Evolutionary conservation across 1,284 basidiomycete genomes (phyloP).

Genomic region (Cystobasidium slooffiae): DNA sequence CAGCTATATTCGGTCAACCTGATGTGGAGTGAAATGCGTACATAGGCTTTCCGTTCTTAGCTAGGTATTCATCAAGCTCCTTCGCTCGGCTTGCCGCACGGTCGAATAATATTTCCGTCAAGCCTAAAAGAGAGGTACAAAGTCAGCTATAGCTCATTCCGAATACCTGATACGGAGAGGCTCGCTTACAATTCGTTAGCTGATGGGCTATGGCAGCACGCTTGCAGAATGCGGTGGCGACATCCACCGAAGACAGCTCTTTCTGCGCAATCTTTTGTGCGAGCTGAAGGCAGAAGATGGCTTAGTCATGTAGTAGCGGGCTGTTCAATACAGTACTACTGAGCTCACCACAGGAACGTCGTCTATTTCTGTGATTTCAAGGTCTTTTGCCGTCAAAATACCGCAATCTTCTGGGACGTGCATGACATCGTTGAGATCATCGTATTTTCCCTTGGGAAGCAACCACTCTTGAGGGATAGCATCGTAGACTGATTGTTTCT

Average conservation of each 20-base stretch:
- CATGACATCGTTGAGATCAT: constrained; percentile 61
- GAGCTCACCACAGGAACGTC: constrained; percentile 58
- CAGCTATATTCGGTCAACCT: background rate
- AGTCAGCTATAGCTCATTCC: background rate
- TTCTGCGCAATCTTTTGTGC: constrained; percentile 16
- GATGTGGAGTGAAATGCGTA: background rate
- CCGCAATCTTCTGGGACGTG: constrained; percentile 66
- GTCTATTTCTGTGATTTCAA: constrained; percentile 67
- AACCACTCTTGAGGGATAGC: constrained; percentile 68
- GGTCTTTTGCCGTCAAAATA: constrained; percentile 65
- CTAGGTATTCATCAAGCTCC: constrained; percentile 28
- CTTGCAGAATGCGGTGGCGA: constrained; percentile 44
- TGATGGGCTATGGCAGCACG: constrained; percentile 46
- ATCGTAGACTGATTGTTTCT: constrained; percentile 63
- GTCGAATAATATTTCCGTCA: constrained; percentile 38
- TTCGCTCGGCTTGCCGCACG: constrained; percentile 17
- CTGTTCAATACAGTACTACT: background rate
- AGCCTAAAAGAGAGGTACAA: constrained; percentile 1
- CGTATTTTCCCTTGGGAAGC: constrained; percentile 24
- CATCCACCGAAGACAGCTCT: constrained; percentile 29
- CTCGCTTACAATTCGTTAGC: constrained; percentile 31
- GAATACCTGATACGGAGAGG: background rate
- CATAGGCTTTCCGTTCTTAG: constrained; percentile 1
- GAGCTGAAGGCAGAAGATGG: background rate
- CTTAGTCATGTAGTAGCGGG: background rate